These are phyloP conservation scores for Lycium barbarum DNA, from an alignment of 257 asterid genomes.

Conservation along the genomic window DNA sequence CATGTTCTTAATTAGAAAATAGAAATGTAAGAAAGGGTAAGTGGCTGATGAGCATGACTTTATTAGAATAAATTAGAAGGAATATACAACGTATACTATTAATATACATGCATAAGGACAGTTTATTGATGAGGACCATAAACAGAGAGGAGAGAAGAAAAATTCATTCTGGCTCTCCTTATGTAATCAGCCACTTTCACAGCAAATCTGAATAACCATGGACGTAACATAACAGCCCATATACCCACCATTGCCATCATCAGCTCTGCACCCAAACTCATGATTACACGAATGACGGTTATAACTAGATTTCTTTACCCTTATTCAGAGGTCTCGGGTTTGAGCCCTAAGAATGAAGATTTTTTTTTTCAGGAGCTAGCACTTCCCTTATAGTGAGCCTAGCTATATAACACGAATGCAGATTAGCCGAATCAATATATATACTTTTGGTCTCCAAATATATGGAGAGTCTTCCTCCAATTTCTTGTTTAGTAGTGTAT, in stretches of 20 bases:
- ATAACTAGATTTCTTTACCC: no score
- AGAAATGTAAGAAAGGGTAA: not conserved
- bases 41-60: not conserved
- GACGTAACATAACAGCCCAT: not conserved
- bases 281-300: not conserved
- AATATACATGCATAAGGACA: not conserved
- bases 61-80: not conserved
- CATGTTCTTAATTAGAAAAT: not conserved
- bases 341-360: no score
- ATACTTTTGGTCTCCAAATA: no score
- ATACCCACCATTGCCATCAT: not conserved
- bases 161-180: not conserved
- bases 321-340: no score
- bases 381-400: no score
- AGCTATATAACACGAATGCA: no score
- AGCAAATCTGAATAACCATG: not conserved
- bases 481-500: no score
- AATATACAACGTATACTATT: not conserved
- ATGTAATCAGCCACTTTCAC: not conserved
- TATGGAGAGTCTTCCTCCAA: no score
- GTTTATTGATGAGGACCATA: not conserved
- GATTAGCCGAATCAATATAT: no score
- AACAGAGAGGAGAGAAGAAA: conserved; percentile 7
- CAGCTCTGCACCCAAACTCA: not conserved
- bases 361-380: no score